These are phyloP conservation scores for Nemania serpens DNA, from an alignment of 2,329 filamentous ascomycete species.

Conservation along the genomic window DNA sequence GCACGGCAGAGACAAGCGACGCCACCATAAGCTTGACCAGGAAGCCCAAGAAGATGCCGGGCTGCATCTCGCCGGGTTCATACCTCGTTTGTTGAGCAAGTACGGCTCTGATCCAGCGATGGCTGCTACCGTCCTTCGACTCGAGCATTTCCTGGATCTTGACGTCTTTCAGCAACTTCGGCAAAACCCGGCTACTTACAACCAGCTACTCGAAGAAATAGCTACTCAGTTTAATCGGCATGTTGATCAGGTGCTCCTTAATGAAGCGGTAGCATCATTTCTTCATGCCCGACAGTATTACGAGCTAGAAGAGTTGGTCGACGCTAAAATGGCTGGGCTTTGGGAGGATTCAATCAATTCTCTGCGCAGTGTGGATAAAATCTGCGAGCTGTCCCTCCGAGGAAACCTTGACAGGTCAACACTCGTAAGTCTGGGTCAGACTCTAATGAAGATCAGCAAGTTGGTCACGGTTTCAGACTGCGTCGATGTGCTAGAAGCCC, in stretches of 20 bases:
- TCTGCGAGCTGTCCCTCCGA: slow-evolving; percentile 71
- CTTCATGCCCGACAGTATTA: slow-evolving; percentile 85
- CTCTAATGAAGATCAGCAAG: slow-evolving; percentile 79
- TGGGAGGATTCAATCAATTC: slow-evolving; percentile 85
- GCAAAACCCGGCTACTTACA: slow-evolving; percentile 81
- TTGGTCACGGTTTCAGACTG: slow-evolving; percentile 80
- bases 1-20: slow-evolving; percentile 63
- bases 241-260: slow-evolving; percentile 81
- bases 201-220: slow-evolving; percentile 84
- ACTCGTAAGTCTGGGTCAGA: slow-evolving; percentile 73
- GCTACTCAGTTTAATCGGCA: slow-evolving; percentile 95
- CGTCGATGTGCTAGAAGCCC: slow-evolving; percentile 72
- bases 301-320: slow-evolving; percentile 84
- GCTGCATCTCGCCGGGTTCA: slow-evolving; percentile 74
- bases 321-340: slow-evolving; percentile 76
- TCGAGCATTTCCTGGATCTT: slow-evolving; percentile 85
- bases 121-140: slow-evolving; percentile 79
- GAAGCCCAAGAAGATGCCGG: slow-evolving; percentile 80
- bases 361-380: slow-evolving; percentile 72
- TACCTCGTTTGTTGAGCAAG: slow-evolving; percentile 87
- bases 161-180: slow-evolving; percentile 87
- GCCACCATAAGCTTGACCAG: slow-evolving; percentile 62
- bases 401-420: slow-evolving; percentile 69
- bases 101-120: slow-evolving; percentile 89
- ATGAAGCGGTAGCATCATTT: slow-evolving; percentile 81